Evolutionary conservation across 306 rosid genomes (phyloP), one percentile per base, ranked within the genome.

Genomic region (Astragalus glycyphyllos): DNA sequence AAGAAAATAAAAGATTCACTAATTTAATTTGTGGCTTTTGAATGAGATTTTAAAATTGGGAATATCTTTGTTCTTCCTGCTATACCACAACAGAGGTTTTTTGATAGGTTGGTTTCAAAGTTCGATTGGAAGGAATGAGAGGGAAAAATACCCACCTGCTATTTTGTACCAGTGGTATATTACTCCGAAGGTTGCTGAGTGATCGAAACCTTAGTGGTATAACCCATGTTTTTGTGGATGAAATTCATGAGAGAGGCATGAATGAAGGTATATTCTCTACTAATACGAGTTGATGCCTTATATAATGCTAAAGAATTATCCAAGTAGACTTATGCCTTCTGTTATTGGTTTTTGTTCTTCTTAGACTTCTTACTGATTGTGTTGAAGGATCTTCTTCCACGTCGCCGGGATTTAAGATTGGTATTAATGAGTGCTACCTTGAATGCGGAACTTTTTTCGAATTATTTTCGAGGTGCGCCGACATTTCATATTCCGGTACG

Each of bases 221-320:
- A 76, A 89, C 97, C 63, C 99, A 91, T 81, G 97, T 95, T 70
- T 87, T 95, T 85, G 99, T 95, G 63, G 97, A 95, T 80, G 99
- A 95, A 84, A 95, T 95, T 75, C 99, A 95, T 41, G 99, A 95
- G 73, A 92, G 99, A 63, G 99, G 99, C 84, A 91, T 95, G 96
- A 95, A 91, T 80, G 97, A 95, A 89, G 99, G 99, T 95, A 84
- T 68, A 38, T 20, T 38, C 37, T 60, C 73, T 50, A 12, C 38
- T 55, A 69, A 17, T 57, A 41, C 54, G 35, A 14, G 49, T 65
- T 64, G 59, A 40, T 71, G 15, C 13, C 50, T 48, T 58, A 34
- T 57, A 12, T 64, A 54, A 49, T 71, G 63, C 74, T 72, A 40
- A 53, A 34, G 17, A 71, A 71, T 37, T 45, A 75, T 54, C 17